phyloP scores from a whole-genome alignment of 305 asterid species.

The Galium porrigens region DNA sequence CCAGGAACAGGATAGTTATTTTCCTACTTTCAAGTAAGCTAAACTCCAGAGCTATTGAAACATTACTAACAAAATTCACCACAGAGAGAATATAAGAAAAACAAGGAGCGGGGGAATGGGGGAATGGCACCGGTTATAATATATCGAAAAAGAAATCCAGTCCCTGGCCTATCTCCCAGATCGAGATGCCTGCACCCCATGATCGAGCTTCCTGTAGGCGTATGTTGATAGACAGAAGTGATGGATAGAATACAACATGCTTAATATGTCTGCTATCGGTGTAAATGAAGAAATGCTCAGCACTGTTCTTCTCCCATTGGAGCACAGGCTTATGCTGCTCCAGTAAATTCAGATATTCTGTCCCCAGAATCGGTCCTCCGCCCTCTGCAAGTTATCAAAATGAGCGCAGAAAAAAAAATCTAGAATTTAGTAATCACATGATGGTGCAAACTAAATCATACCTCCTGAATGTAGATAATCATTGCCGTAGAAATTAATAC shows the following conservation, averaged over 20 bases:
- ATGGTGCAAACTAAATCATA: conserved; percentile 17
- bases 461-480: conserved; percentile 76
- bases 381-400: conserved; percentile 41
- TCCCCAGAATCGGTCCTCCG: conserved; percentile 70
- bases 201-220: conserved; percentile 66
- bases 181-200: conserved; percentile 68
- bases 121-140: conserved; percentile 23
- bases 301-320: conserved; percentile 80
- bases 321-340: conserved; percentile 63
- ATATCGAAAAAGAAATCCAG: conserved; percentile 64
- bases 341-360: conserved; percentile 60
- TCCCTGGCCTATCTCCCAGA: conserved; percentile 98
- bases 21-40: background rate
- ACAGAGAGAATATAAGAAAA: conserved; percentile 6
- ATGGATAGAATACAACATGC: conserved; percentile 77
- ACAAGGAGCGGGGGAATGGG: background rate
- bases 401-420: background rate
- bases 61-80: background rate
- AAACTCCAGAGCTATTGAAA: background rate
- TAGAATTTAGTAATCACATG: background rate
- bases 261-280: conserved; percentile 35
- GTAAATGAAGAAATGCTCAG: conserved; percentile 80
- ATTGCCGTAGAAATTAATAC: conserved; percentile 81
- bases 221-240: conserved; percentile 45
- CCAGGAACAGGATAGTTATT: background rate